Percentiles rank a stretch among this genome's conserved stretches.
phyloP scores from a whole-genome alignment of 2,329 filamentous ascomycete genomes.

The Aspergillus ustus region DNA sequence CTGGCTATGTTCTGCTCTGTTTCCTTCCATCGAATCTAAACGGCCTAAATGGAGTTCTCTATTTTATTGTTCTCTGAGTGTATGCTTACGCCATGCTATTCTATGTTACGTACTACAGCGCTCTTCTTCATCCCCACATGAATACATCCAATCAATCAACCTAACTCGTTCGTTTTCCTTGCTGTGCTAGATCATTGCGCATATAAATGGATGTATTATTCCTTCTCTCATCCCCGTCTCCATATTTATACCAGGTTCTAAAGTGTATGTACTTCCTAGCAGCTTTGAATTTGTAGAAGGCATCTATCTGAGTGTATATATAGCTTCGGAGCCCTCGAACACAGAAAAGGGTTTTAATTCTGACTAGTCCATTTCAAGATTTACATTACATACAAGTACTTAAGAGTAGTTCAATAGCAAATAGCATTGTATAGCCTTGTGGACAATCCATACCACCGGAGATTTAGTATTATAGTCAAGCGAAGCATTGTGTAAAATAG shows the following conservation, averaged over 20 bases:
- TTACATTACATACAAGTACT: not conserved
- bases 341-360: too few species aligned
- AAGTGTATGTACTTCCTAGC: too few species aligned
- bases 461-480: not conserved
- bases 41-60: not conserved
- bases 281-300: too few species aligned
- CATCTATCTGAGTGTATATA: too few species aligned
- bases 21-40: not conserved
- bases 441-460: not conserved
- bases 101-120: not conserved
- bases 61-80: not conserved
- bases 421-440: not conserved
- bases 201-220: not conserved
- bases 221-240: not conserved
- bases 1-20: not conserved
- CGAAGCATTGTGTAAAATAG: not conserved
- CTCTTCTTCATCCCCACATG: not conserved
- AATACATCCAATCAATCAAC: not conserved
- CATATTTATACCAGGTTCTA: not conserved
- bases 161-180: not conserved
- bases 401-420: not conserved
- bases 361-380: not conserved
- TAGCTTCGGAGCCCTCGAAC: too few species aligned
- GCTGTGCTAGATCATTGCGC: not conserved
- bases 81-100: not conserved